Evolutionary conservation across 495 filamentous ascomycete species (phyloP), one percentile per base, ranked within the genome.

Genomic region (Hyaloscypha variabilis): DNA sequence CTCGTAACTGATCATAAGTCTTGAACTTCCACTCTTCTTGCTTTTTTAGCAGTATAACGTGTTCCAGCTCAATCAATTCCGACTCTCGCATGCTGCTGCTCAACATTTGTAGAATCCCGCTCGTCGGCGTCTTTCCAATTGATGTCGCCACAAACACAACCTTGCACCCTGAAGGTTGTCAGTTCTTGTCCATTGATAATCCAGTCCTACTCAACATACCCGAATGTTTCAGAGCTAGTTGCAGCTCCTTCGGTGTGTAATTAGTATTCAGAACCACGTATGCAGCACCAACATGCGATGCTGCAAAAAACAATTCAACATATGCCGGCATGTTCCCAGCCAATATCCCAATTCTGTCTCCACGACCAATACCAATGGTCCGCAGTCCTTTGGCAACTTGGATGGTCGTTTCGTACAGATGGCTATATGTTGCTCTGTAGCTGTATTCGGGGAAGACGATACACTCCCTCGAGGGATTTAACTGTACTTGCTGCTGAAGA

Each of bases 301-400:
- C 85, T 1, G 87, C 87, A 64, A 91, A 91, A 77, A 91, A 88
- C 21, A 90, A 78, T 0, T 85, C 80, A 34, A 87, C 86, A 68
- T 89, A 91, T 73, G 88, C 84, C 68, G 88, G 87, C 71, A 87
- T 90, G 71, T 91, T 90, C 3, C 88, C 88, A 2, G 87, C 85
- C 85, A 90, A 88, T 55, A 91, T 84, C 34, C 85, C 88, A 23
- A 91, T 77, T 2, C 88, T 81, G 71, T 90, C 88, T 14, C 88
- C 87, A 34, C 83, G 82, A 26, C 82, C 77, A 19, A 90, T 83
- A 0, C 87, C 87, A 69, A 84, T 78, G 17, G 81, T 80, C 21
- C 89, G 70, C 68, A 90, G 71, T 6, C 85, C 85, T 61, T 79
- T 80, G 23, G 88, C 87, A 50, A 90, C 67, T 39, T 83, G 77